These are phyloP conservation scores for Fusarium albosuccineum DNA, from an alignment of 2,329 filamentous ascomycete species.

Conservation along the genomic window DNA sequence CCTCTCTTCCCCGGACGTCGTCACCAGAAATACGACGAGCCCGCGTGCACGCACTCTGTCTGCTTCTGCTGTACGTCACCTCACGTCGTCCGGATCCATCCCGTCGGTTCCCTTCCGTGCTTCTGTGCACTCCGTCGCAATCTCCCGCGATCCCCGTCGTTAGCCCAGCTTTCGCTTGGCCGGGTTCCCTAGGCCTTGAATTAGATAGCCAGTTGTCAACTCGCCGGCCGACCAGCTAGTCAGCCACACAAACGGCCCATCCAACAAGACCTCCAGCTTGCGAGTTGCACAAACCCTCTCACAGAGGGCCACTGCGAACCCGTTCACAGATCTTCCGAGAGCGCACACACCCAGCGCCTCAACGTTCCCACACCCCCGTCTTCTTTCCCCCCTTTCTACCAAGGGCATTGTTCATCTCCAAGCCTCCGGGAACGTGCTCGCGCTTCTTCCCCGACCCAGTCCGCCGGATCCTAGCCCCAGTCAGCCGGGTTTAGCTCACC, in stretches of 20 bases:
- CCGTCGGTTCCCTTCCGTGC: conserved; percentile 21
- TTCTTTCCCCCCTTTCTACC: conserved; percentile 5
- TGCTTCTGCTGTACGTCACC: conserved; percentile 1
- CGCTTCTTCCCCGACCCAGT: conserved; percentile 41
- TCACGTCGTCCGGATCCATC: conserved; percentile 6
- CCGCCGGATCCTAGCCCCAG: conserved; percentile 44
- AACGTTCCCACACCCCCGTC: conserved; percentile 5
- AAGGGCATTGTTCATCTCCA: conserved; percentile 35
- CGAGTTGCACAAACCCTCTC: conserved; percentile 9
- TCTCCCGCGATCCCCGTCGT: conserved; percentile 17
- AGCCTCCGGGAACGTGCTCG: conserved; percentile 37
- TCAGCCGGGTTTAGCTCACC: conserved; percentile 37
- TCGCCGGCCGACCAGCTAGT: not conserved
- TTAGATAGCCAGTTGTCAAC: conserved; percentile 8
- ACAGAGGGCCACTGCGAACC: not conserved
- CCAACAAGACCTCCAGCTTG: not conserved
- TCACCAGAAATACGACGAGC: not conserved
- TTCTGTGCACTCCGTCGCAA: conserved; percentile 9
- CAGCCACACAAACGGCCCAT: conserved; percentile 1
- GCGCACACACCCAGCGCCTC: conserved; percentile 8
- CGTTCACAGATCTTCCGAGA: not conserved
- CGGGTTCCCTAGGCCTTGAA: not conserved
- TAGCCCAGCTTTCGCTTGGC: not conserved
- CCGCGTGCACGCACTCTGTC: not conserved
- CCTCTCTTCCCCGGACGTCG: not conserved